Base-by-base conservation (phyloP, 208 protist genomes). In the Trypanosoma lewisi region DNA sequence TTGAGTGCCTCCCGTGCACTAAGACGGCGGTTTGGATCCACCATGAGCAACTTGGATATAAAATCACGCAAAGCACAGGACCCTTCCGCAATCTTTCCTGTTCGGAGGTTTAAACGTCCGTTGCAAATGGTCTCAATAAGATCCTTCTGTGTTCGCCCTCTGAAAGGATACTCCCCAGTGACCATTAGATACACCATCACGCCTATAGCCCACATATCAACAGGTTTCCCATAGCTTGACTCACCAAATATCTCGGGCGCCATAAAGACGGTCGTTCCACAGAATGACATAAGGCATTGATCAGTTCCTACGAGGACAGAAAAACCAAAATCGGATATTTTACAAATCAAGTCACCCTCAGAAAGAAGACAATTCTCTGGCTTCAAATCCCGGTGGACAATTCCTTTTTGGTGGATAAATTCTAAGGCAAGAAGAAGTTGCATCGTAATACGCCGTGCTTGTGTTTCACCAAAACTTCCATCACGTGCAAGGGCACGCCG, bases 161-260 rank as follows among this genome's bases (percentile, higher is more conserved):
- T 63, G 51, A 97, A 97, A 0, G 93, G 93, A 57, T 83, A 91
- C n/a, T 79, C 60, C 5, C 88, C 87, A 42, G 73, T 57, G 27
- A 90, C 74, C 68, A 97, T 83, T 39, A 91, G 72, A 64, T 97
- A 95, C 28, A 87, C 77, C 54, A 97, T 93, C 28, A 94, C 80
- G 8, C 93, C 93, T 47, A 97, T 47, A 1, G 89, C 83, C 93
- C 93, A 97, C 85, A 97, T 95, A 66, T 97, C 93, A 9, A 95
- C 90, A 9, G 85, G 84, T 41, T 92, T 93, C 12, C 89, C 90
- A 55, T 96, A 96, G 50, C 86, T 87, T 36, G 66, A 74, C 44
- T 94, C 80, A 6, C 77, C 53, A 31, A 97, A 75, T 23, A 97
- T 94, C 62, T 97, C 92, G 0, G 92, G 92, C 9, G 92, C 89